Conservation (phyloP, 2,329 filamentous ascomycete genomes). For the Clonostachys rhizophaga region DNA sequence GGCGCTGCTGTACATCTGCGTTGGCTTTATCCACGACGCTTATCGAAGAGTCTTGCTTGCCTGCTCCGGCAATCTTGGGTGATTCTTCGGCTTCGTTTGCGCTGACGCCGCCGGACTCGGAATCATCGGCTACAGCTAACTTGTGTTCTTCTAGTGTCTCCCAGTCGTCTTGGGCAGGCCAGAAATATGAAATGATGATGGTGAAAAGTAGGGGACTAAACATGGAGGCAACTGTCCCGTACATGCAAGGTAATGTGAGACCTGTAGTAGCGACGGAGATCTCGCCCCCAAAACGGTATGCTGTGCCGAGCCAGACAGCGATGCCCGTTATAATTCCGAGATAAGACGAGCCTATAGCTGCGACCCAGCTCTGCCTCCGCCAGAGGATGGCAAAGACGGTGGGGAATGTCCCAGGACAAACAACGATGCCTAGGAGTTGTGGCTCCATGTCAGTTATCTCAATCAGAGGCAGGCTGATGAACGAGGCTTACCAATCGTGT, state of each 20-base stretch:
- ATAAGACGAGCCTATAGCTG: slow-evolving; percentile 43
- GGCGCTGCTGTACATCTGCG: slow-evolving; percentile 22
- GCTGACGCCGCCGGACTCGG: slow-evolving; percentile 22
- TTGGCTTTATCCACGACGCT: slow-evolving; percentile 14
- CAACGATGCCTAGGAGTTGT: slow-evolving; percentile 42
- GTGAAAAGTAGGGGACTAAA: slow-evolving; percentile 36
- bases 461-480: too few relatives aligned
- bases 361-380: slow-evolving; percentile 40
- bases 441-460: slow-evolving; percentile 7
- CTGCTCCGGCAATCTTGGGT: too few relatives aligned
- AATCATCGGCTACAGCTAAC: too few relatives aligned
- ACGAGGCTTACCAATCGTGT: slow-evolving; percentile 11
- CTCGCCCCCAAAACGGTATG: slow-evolving; percentile 36
- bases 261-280: slow-evolving; percentile 43
- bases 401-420: slow-evolving; percentile 47
- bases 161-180: slow-evolving; percentile 34
- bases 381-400: slow-evolving; percentile 48
- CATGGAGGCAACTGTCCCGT: slow-evolving; percentile 44
- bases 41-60: too few relatives aligned
- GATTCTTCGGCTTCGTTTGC: slow-evolving; percentile 12
- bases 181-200: slow-evolving; percentile 36
- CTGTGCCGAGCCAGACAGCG: slow-evolving; percentile 45
- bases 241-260: slow-evolving; percentile 42
- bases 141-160: slow-evolving; percentile 29
- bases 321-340: slow-evolving; percentile 45